Percentiles rank a stretch among this genome's conserved stretches.
Conservation (phyloP, 2,329 filamentous ascomycete species). For the Ceratocystis lukuohia region DNA sequence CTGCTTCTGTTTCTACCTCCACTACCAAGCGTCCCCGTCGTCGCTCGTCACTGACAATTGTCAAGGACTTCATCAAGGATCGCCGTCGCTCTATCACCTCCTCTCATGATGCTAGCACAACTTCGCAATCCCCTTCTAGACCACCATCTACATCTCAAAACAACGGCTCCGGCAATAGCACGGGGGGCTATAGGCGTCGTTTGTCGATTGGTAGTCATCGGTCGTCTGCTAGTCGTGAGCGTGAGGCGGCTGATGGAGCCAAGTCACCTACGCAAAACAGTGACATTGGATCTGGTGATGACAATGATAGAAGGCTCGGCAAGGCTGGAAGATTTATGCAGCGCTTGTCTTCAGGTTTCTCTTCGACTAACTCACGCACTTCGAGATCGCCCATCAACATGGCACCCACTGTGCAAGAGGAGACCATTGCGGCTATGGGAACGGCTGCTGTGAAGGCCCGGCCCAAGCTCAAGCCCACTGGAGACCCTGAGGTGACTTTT, state of each 20-base stretch:
- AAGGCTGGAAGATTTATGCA: constrained; percentile 46
- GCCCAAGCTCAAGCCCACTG: constrained; percentile 25
- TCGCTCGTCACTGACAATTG: constrained; percentile 45
- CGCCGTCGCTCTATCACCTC: constrained; percentile 39
- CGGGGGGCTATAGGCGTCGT: constrained; percentile 42
- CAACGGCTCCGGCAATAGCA: constrained; percentile 17
- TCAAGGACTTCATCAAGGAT: constrained; percentile 50
- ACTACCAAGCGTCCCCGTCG: constrained; percentile 23
- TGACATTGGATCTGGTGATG: constrained; percentile 31
- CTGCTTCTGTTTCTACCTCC: constrained; percentile 5
- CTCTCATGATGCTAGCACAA: constrained; percentile 28
- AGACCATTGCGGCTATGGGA: constrained; percentile 28
- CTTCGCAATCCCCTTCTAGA: constrained; percentile 34
- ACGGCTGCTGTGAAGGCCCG: constrained; percentile 18
- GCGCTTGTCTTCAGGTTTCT: constrained; percentile 42
- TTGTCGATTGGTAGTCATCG: constrained; percentile 51
- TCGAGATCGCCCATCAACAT: constrained; percentile 35
- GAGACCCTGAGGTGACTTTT: constrained; percentile 41
- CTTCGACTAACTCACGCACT: constrained; percentile 22
- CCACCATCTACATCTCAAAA: constrained; percentile 36
- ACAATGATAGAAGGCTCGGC: constrained; percentile 38
- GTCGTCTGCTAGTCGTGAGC: constrained; percentile 39
- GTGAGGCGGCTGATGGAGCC: constrained; percentile 31
- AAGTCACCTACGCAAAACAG: constrained; percentile 5
- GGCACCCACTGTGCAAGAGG: constrained; percentile 40